Conservation (phyloP, 164 flowering plant genomes). For the Aristolochia fimbriata region DNA sequence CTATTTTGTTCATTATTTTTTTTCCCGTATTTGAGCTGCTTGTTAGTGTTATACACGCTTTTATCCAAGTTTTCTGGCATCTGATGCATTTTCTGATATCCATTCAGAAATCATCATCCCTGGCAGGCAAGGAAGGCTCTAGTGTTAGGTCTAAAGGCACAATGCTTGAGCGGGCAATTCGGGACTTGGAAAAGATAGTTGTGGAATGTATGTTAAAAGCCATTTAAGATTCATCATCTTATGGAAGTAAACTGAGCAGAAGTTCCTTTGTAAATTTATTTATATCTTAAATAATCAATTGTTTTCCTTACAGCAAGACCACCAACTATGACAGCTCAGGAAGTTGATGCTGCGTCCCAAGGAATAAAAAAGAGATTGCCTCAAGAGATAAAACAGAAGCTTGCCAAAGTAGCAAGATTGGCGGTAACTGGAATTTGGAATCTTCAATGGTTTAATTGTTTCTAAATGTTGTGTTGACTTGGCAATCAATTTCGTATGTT, state of each 20-base stretch:
- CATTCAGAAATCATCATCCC: slow-evolving; percentile 40
- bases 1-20: too few species aligned
- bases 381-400: slow-evolving; percentile 81
- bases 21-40: too few species aligned
- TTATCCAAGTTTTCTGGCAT: too few species aligned
- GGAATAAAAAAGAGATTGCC: slow-evolving; percentile 88
- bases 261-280: neutral
- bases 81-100: too few species aligned
- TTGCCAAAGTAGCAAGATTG: slow-evolving; percentile 95
- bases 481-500: neutral
- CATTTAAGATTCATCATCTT: neutral
- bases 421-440: slow-evolving; percentile 48
- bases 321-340: slow-evolving; percentile 55
- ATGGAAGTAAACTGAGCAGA: neutral
- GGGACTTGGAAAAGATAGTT: slow-evolving; percentile 82
- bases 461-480: neutral
- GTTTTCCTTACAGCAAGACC: slow-evolving; percentile 57
- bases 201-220: slow-evolving; percentile 55
- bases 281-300: neutral
- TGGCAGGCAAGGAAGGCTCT: slow-evolving; percentile 58
- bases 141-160: slow-evolving; percentile 52
- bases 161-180: slow-evolving; percentile 79
- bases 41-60: too few species aligned
- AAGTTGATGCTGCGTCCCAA: slow-evolving; percentile 64
- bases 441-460: slow-evolving; percentile 1